Conservation (phyloP, 257 asterid genomes). For the Petunia axillaris region DNA sequence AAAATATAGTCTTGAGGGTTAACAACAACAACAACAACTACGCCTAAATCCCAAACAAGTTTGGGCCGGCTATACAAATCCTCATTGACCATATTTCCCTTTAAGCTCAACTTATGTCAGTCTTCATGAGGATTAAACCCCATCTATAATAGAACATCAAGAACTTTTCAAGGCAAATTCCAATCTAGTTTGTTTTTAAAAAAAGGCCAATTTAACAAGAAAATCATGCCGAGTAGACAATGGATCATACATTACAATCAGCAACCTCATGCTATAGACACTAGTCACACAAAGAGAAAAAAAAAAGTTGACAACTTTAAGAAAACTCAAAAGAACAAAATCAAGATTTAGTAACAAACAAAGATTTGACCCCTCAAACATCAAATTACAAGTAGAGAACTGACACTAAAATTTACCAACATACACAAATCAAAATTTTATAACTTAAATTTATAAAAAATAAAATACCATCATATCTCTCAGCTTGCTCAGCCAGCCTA, state of each 20-base stretch:
- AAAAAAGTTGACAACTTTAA: neutral
- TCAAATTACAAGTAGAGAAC: conserved; percentile 16
- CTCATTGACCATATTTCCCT: no score
- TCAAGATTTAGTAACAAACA: conserved; percentile 15
- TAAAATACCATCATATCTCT: conserved; percentile 67
- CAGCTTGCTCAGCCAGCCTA: conserved; percentile 80
- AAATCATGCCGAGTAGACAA: neutral
- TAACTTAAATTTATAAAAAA: neutral
- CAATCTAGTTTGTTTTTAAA: neutral
- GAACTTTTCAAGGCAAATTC: neutral
- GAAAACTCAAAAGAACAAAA: conserved; percentile 1
- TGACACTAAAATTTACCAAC: neutral
- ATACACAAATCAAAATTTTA: neutral
- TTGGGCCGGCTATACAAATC: no score
- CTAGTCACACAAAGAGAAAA: neutral
- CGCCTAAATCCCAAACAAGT: no score
- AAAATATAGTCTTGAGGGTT: neutral
- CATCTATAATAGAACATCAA: neutral
- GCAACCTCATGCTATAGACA: neutral
- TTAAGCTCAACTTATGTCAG: no score
- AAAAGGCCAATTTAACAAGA: neutral
- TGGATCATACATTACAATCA: neutral
- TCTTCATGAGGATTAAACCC: neutral
- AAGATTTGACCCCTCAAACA: neutral
- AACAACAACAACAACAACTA: no score